Conservation (phyloP, 495 filamentous ascomycete genomes). For the Podospora tetraspora region DNA sequence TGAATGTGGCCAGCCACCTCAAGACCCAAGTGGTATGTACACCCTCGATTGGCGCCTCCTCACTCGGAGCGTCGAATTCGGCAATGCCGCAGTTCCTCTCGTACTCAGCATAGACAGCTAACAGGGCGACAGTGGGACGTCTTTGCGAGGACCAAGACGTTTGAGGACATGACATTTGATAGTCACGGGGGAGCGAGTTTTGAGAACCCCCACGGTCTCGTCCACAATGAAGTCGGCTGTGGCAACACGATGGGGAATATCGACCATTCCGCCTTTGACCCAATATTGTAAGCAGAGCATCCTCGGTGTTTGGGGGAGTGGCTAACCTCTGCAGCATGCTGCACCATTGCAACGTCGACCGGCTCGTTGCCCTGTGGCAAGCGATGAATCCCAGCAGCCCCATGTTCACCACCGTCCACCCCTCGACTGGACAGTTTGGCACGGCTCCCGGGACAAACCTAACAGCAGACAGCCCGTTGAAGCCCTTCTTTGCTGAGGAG, state of each 20-base stretch:
- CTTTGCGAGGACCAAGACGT: constrained; percentile 27
- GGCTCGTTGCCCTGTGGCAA: constrained; percentile 43
- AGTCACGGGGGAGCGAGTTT: constrained; percentile 27
- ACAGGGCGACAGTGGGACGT: constrained; percentile 30
- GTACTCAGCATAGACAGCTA: neutral
- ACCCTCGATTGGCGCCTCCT: neutral
- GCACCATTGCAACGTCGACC: constrained; percentile 46
- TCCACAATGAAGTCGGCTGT: constrained; percentile 32
- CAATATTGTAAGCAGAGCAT: constrained; percentile 32
- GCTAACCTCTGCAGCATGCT: constrained; percentile 28
- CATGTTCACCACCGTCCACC: constrained; percentile 23
- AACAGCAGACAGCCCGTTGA: constrained; percentile 37
- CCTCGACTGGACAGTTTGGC: constrained; percentile 28
- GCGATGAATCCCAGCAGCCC: constrained; percentile 28
- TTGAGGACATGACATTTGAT: constrained; percentile 32
- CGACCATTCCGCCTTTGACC: constrained; percentile 33
- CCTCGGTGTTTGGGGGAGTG: neutral
- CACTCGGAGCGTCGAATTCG: neutral
- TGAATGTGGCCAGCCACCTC: constrained; percentile 15
- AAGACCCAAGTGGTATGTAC: constrained; percentile 30
- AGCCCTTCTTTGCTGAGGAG: constrained; percentile 39
- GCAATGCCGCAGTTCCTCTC: neutral
- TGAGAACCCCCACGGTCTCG: constrained; percentile 33
- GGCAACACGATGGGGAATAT: constrained; percentile 27
- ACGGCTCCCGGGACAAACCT: constrained; percentile 26